Percentiles rank a stretch among this genome's conserved stretches.
Evolutionary conservation across 805 yeast genomes (phyloP).

Genomic region (Ogataea populi-albae): DNA sequence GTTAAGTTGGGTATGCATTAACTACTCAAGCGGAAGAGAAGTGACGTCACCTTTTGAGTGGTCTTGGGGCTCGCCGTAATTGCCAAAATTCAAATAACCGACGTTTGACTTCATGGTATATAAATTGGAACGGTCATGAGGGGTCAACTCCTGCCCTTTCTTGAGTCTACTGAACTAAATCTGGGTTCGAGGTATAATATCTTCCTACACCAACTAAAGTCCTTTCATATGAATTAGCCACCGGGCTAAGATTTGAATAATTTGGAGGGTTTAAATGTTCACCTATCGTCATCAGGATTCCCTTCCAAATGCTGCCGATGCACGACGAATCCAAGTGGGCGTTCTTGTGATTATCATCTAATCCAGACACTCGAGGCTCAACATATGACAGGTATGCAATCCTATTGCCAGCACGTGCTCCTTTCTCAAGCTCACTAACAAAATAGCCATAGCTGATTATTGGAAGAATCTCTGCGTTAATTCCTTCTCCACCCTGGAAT

Average conservation of each 20-base stretch:
- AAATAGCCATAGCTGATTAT: conserved; percentile 38
- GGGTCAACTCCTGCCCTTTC: conserved; percentile 36
- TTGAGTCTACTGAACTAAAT: conserved; percentile 37
- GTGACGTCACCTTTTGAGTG: conserved; percentile 5
- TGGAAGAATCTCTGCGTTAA: conserved; percentile 33
- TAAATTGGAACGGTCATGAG: conserved; percentile 39
- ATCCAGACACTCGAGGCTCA: conserved; percentile 29
- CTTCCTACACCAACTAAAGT: conserved; percentile 44
- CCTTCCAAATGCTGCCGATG: conserved; percentile 34
- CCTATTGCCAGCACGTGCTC: conserved; percentile 30
- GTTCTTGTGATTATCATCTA: conserved; percentile 1
- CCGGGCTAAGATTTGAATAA: conserved; percentile 17
- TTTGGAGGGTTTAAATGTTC: conserved; percentile 26
- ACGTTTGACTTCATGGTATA: conserved; percentile 29
- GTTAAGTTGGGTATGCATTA: too few relatives aligned
- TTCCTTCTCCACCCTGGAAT: conserved; percentile 41
- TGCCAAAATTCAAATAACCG: conserved; percentile 15
- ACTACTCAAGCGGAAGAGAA: conserved; percentile 13
- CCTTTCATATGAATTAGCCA: conserved; percentile 33
- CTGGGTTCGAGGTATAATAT: conserved; percentile 44
- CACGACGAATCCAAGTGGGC: conserved; percentile 14
- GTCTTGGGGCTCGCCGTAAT: conserved; percentile 15
- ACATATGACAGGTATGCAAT: conserved; percentile 28
- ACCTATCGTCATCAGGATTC: conserved; percentile 26
- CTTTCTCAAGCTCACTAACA: conserved; percentile 37